Evolutionary conservation across 2,329 filamentous ascomycete species (phyloP).

Genomic region (Sarocladiaceae sp.): DNA sequence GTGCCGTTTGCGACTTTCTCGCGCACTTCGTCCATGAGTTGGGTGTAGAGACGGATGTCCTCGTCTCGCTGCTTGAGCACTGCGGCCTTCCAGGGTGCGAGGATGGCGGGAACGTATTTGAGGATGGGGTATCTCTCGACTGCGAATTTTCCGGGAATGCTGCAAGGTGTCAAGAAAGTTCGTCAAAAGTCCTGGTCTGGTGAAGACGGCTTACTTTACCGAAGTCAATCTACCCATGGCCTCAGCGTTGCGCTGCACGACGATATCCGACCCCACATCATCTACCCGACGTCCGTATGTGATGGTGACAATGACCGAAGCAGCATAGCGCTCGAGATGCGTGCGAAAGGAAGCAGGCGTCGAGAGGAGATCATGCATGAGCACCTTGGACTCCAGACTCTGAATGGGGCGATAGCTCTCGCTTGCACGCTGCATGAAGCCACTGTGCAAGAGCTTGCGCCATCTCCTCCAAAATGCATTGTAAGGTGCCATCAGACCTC

Average conservation of each 20-base stretch:
- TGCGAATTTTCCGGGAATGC: slow-evolving; percentile 26
- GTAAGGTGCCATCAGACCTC: slow-evolving; percentile 40
- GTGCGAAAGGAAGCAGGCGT: slow-evolving; percentile 21
- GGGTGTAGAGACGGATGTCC: slow-evolving; percentile 32
- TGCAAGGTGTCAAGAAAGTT: neutral
- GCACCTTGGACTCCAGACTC: slow-evolving; percentile 33
- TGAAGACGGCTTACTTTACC: slow-evolving; percentile 31
- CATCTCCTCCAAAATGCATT: slow-evolving; percentile 37
- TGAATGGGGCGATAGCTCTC: slow-evolving; percentile 37
- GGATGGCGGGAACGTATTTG: slow-evolving; percentile 31
- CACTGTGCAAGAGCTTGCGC: slow-evolving; percentile 37
- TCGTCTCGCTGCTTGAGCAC: slow-evolving; percentile 31
- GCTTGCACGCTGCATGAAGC: slow-evolving; percentile 39
- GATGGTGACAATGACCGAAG: slow-evolving; percentile 37
- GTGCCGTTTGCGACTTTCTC: slow-evolving; percentile 25
- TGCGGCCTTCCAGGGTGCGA: slow-evolving; percentile 36
- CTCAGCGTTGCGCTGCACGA: slow-evolving; percentile 33
- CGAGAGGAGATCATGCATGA: slow-evolving; percentile 33
- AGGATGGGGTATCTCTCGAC: slow-evolving; percentile 36
- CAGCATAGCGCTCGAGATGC: slow-evolving; percentile 20
- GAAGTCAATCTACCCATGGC: slow-evolving; percentile 37
- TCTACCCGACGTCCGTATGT: slow-evolving; percentile 32
- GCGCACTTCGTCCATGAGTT: slow-evolving; percentile 36
- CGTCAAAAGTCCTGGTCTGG: neutral
- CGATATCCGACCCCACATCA: slow-evolving; percentile 25